phyloP scores from a whole-genome alignment of 495 filamentous ascomycete genomes.

The Xylona heveae region DNA sequence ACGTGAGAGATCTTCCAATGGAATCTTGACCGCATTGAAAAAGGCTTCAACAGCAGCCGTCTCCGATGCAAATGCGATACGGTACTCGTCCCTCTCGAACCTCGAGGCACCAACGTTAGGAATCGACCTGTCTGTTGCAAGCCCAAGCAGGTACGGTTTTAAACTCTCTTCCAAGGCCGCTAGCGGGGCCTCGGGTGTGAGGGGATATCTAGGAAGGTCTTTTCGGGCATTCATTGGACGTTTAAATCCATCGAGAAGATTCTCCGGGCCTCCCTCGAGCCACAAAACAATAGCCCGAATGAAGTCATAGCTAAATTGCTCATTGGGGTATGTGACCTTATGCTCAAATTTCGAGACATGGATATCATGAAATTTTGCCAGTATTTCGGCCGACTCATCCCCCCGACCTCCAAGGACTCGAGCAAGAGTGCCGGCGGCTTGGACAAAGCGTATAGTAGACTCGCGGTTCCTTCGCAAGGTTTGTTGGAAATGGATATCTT shows the following conservation, averaged over 20 bases:
- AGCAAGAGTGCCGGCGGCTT: conserved; percentile 41
- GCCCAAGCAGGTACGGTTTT: conserved; percentile 32
- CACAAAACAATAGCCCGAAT: conserved; percentile 41
- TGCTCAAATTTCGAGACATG: no score
- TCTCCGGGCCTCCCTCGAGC: conserved; percentile 31
- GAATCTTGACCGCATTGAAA: conserved; percentile 25
- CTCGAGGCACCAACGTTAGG: conserved; percentile 35
- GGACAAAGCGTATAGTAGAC: conserved; percentile 39
- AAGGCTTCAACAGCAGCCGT: conserved; percentile 35
- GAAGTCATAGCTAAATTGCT: conserved; percentile 43
- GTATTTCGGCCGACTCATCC: conserved; percentile 9
- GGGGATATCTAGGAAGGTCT: conserved; percentile 24
- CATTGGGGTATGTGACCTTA: conserved; percentile 25
- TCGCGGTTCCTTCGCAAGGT: conserved; percentile 34
- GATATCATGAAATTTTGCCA: conserved; percentile 23
- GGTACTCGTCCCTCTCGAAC: conserved; percentile 32
- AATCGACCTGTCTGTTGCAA: conserved; percentile 26
- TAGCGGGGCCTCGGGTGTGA: conserved; percentile 24
- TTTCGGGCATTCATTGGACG: conserved; percentile 14
- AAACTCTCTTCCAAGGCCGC: conserved; percentile 32
- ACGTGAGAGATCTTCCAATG: conserved; percentile 23
- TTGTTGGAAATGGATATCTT: conserved; percentile 31
- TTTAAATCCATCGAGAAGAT: conserved; percentile 33
- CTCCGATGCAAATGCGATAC: conserved; percentile 30
- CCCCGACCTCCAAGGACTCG: conserved; percentile 28